phyloP scores from a whole-genome alignment of 1,284 basidiomycete species.

The Malassezia furfur region DNA sequence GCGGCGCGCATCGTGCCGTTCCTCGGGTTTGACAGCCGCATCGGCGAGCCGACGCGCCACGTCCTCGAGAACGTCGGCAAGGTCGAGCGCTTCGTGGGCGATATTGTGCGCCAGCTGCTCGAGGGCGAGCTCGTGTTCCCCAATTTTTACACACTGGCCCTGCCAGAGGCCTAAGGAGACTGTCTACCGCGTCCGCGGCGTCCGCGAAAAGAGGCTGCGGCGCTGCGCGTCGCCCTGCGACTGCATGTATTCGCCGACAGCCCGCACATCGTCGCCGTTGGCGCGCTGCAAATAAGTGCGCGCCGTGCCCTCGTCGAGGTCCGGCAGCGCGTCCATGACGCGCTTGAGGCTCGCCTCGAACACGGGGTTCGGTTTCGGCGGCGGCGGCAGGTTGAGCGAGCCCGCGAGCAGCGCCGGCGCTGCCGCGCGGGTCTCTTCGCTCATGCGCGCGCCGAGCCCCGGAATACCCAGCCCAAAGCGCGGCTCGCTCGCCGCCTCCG shows the following conservation, averaged over 20 bases:
- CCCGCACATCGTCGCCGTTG: constrained; percentile 10
- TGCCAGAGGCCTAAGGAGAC: constrained; percentile 19
- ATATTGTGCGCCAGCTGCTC: constrained; percentile 83
- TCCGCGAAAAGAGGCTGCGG: constrained; percentile 9
- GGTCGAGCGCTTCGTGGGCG: constrained; percentile 88
- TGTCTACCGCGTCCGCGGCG: constrained; percentile 9
- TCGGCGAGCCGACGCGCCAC: constrained; percentile 90
- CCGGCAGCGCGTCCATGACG: constrained; percentile 13
- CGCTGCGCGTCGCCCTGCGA: constrained; percentile 8
- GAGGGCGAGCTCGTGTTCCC: constrained; percentile 53
- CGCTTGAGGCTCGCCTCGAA: constrained; percentile 2
- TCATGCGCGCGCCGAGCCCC: constrained; percentile 1
- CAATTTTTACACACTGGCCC: constrained; percentile 43
- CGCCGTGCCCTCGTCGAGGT: constrained; percentile 10
- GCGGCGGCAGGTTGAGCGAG: not conserved
- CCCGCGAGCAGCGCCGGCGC: constrained; percentile 1
- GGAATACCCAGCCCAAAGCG: constrained; percentile 4
- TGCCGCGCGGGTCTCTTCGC: not conserved
- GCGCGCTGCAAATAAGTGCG: constrained; percentile 1
- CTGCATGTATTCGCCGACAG: constrained; percentile 13
- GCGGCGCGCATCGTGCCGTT: constrained; percentile 61
- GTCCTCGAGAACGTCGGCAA: constrained; percentile 91
- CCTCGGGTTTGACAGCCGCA: constrained; percentile 90
- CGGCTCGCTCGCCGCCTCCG: not conserved
- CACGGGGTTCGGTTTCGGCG: not conserved